phyloP scores from a whole-genome alignment of 176 grass and related monocot species.

The Pharus latifolius region DNA sequence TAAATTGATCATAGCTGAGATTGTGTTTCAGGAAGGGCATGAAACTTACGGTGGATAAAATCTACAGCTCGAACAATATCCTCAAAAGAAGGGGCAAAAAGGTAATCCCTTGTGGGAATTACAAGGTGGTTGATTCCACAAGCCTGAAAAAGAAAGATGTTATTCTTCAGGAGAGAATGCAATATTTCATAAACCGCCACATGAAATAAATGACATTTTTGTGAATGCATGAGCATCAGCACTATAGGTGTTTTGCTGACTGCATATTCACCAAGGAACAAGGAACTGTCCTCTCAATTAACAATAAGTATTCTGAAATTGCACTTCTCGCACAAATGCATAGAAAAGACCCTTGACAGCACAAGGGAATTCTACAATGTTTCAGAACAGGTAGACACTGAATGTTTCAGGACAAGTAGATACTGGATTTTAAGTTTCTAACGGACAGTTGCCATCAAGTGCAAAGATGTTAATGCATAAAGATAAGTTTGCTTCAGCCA shows the following conservation, averaged over 20 bases:
- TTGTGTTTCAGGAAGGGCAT: not conserved
- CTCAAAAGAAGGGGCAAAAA: constrained; percentile 67
- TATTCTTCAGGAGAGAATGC: not conserved
- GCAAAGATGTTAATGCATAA: no score
- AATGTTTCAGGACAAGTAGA: not conserved
- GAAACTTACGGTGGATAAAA: constrained; percentile 84
- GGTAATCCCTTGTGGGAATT: constrained; percentile 93
- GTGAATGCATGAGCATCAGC: not conserved
- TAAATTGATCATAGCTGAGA: not conserved
- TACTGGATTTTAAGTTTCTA: not conserved
- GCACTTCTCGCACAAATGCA: not conserved
- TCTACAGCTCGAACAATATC: constrained; percentile 82
- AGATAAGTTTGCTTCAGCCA: no score
- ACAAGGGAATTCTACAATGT: not conserved
- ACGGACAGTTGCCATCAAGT: not conserved
- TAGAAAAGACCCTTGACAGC: not conserved
- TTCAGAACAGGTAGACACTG: not conserved
- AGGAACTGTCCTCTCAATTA: not conserved
- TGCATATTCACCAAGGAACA: not conserved
- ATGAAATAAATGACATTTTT: not conserved
- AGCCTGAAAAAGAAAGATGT: constrained; percentile 31
- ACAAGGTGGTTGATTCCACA: constrained; percentile 81
- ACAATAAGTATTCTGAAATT: not conserved
- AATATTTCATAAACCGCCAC: not conserved
- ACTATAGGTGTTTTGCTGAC: not conserved